phyloP scores from a whole-genome alignment of 805 yeast genomes.

The Hanseniaspora nectarophila region DNA sequence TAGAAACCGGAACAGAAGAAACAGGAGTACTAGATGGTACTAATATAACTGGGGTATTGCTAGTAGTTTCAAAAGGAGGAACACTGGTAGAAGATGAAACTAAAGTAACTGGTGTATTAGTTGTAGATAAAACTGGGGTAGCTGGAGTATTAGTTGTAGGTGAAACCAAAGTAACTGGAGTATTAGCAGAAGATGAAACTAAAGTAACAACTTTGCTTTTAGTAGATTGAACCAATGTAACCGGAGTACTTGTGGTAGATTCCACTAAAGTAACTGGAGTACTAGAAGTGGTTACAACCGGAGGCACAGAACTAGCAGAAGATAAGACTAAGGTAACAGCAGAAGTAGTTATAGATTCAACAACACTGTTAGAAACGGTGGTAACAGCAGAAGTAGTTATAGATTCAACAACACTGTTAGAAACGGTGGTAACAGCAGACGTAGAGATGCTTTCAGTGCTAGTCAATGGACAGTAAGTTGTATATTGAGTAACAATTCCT shows the following conservation, averaged over 20 bases:
- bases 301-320: slow-evolving; percentile 18
- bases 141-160: not conserved
- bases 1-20: too few relatives aligned
- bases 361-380: not conserved
- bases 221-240: too few relatives aligned
- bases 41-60: not conserved
- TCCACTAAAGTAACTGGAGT: slow-evolving; percentile 12
- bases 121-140: not conserved
- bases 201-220: slow-evolving; percentile 18
- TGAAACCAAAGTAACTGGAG: slow-evolving; percentile 10
- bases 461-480: slow-evolving; percentile 25
- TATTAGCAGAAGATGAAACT: slow-evolving; percentile 20
- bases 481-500: slow-evolving; percentile 24
- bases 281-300: slow-evolving; percentile 10
- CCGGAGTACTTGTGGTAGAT: not conserved
- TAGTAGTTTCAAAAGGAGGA: slow-evolving; percentile 4
- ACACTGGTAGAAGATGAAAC: not conserved
- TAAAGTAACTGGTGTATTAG: not conserved
- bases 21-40: not conserved
- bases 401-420: not conserved
- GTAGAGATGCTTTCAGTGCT: slow-evolving; percentile 1
- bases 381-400: slow-evolving; percentile 1
- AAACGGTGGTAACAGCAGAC: slow-evolving; percentile 3
- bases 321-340: slow-evolving; percentile 19
- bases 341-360: slow-evolving; percentile 3